Conservation (phyloP, 1,284 basidiomycete genomes). For the Apiotrichum laibachii region DNA sequence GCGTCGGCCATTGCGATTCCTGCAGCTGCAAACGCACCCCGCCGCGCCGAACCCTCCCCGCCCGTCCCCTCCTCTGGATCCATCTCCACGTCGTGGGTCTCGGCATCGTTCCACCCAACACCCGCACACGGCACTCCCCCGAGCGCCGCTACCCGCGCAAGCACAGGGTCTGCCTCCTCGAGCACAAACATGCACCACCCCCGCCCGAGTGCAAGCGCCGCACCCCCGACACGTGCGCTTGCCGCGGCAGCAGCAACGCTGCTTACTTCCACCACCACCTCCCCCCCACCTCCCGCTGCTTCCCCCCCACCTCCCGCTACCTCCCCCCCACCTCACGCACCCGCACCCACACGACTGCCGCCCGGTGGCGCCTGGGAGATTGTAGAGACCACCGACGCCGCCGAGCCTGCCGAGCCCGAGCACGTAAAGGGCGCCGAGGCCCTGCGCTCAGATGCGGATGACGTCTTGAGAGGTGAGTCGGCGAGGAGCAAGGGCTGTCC, state of each 20-base stretch:
- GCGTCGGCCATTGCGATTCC: conserved; percentile 5
- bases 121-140: conserved; percentile 34
- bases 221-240: background rate
- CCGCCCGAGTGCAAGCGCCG: conserved; percentile 7
- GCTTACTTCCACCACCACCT: background rate
- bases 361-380: conserved; percentile 50
- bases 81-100: conserved; percentile 39
- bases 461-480: conserved; percentile 66
- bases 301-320: background rate
- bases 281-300: background rate
- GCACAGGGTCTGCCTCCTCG: background rate
- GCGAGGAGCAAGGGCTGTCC: background rate
- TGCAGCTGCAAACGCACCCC: background rate
- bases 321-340: background rate
- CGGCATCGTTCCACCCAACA: conserved; percentile 30
- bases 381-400: conserved; percentile 36
- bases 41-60: background rate
- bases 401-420: conserved; percentile 14
- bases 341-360: conserved; percentile 24
- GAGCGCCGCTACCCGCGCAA: background rate
- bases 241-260: background rate
- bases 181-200: too few relatives aligned
- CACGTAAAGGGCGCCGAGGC: conserved; percentile 51
- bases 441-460: conserved; percentile 65
- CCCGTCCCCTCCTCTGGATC: conserved; percentile 6